A percentile compares a stretch with the other conserved stretches of the same genome.
Conservation (phyloP, 768 basidiomycete genomes). For the Tylopilus felleus region DNA sequence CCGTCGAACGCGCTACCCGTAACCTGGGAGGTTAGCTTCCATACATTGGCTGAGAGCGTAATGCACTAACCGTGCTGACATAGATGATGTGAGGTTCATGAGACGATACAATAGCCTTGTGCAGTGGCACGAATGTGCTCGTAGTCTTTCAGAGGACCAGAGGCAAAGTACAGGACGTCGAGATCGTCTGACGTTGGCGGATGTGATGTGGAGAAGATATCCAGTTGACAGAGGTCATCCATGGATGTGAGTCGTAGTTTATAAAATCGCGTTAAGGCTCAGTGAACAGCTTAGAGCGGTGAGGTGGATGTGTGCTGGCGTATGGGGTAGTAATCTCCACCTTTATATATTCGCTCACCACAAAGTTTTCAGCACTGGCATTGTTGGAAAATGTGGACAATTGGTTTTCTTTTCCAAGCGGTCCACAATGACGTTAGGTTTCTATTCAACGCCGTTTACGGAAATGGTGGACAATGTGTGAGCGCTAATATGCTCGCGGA, state of each 20-base stretch:
- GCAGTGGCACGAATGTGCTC: background rate
- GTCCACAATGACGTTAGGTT: background rate
- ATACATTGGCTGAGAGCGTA: background rate
- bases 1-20: constrained; percentile 2
- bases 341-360: background rate
- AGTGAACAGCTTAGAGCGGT: background rate
- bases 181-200: background rate
- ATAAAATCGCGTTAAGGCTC: background rate
- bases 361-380: background rate
- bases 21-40: background rate
- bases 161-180: background rate
- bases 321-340: no score
- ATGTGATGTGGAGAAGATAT: background rate
- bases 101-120: background rate
- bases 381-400: background rate
- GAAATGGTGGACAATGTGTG: background rate
- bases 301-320: background rate
- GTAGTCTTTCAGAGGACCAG: constrained; percentile 1
- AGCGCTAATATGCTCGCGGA: background rate
- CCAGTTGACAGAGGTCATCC: constrained; percentile 2
- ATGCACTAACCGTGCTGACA: background rate
- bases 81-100: background rate
- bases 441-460: constrained; percentile 6
- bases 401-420: background rate
- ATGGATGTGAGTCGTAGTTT: background rate